phyloP scores from a whole-genome alignment of 2,329 filamentous ascomycete genomes.

The Venturia pyrina region DNA sequence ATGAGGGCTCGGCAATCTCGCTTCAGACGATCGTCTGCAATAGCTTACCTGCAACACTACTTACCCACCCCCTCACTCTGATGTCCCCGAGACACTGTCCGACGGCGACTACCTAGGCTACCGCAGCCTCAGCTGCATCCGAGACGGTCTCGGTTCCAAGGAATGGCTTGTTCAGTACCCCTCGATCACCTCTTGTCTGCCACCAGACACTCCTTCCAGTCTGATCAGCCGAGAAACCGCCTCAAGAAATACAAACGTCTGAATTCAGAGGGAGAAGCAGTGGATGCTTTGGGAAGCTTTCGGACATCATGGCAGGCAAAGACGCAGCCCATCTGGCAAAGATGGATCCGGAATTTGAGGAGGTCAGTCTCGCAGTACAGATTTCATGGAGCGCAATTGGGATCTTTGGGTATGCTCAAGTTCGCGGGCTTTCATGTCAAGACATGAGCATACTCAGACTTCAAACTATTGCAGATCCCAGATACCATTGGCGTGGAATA shows the following conservation, averaged over 20 bases:
- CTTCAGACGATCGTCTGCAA: neutral
- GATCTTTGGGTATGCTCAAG: neutral
- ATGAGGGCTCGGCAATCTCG: neutral
- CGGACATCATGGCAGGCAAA: conserved; percentile 9
- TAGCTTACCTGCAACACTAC: neutral
- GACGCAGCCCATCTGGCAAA: conserved; percentile 11
- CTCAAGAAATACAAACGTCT: conserved; percentile 9
- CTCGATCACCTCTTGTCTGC: neutral
- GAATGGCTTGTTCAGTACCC: neutral
- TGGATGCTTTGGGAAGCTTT: neutral
- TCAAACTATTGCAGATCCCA: neutral
- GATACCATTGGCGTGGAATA: neutral
- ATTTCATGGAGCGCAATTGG: neutral
- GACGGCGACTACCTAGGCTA: neutral
- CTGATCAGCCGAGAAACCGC: conserved; percentile 7
- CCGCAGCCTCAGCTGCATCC: neutral
- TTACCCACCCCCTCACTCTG: neutral
- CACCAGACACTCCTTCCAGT: conserved; percentile 5
- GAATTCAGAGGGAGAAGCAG: neutral
- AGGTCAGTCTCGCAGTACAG: neutral
- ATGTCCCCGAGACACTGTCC: neutral
- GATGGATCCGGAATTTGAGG: conserved; percentile 13
- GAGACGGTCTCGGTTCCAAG: neutral
- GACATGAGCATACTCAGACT: neutral
- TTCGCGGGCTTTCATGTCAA: neutral